Base-by-base conservation (phyloP, 495 filamentous ascomycete species). In the Podospora pseudoanserina region DNA sequence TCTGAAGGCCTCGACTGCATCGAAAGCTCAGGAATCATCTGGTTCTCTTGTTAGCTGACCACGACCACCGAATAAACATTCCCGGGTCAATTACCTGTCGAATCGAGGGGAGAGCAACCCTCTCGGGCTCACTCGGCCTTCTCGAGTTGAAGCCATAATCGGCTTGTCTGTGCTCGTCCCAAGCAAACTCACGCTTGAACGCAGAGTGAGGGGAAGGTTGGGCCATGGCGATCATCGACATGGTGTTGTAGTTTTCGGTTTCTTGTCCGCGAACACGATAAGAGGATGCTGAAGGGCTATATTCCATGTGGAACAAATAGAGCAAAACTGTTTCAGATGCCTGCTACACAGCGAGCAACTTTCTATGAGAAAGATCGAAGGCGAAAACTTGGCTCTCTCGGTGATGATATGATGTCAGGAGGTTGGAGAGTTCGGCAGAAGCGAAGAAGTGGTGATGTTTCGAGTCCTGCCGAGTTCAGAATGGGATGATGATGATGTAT, bases 71-170 rank as follows among this genome's bases (percentile, higher is more conserved):
- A 54, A 20, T n/a, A 53, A 27, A 20, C 15, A 18, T 19, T 7
- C 44, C 27, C 23, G 30, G 19, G 26, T 27, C 18, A 65, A 63
- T 64, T 78, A 83, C 82, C 76, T 79, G 77, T 66, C 76, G 75
- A 28, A 84, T 83, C 16, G 82, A 75, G 23, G 82, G 82, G 20
- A 84, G 74, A 39, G 76, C 76, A 64, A 80, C 66, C n/a, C 65
- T 73, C 65, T 78, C 76, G 23, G 59, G n/a, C 23, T 73, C 70
- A 27, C 66, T 71, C 34, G 69, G 68, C 27, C 67, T 65, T 61
- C 73, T 71, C 44, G 67, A 54, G 30, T 63, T 49, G 20, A 66
- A 67, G 39, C 60, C 57, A 28, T 72, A 74, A 11, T 67, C 72
- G 27, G 61, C 28, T 5, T 70, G 64, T 58, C 70, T 70, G 71